Base-by-base conservation (phyloP, 108 stramenopile genomes). In the Discostella stelligeroides region DNA sequence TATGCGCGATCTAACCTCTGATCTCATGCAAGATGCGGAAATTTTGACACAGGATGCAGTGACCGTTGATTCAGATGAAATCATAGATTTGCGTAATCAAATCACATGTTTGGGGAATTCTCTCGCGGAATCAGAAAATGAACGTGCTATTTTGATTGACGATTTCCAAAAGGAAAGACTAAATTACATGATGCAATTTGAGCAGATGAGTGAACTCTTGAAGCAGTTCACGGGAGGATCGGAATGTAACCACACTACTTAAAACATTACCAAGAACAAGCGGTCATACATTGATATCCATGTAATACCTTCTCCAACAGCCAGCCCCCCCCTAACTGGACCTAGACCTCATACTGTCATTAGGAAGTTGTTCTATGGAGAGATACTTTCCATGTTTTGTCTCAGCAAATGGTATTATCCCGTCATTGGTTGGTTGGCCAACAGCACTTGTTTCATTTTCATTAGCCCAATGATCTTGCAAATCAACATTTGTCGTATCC, bases 391-490 rank as follows among this genome's bases (percentile, higher is more conserved):
- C 40, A 20, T 29, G 49, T 20, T 20, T 53, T 37, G 25, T 0
- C 28, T 56, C 39, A 34, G 23, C 29, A 34, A 56, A 53, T 8
- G 54, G 34, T 27, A 43, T 28, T 34, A 34, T 6, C 5, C 34
- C 6, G 2, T 41, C 12, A 20, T 48, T 57, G 25, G 43, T 28
- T 10, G 9, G 37, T 18, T n/a, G 4, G 5, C 48, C 20, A 12
- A 18, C 40, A 13, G 15, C 15, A 4, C 12, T 4, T 28, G 42
- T 1, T 41, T 45, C 57, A 69, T 60, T 41, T 15, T 40, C 57
- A 46, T 50, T 30, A 13, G 66, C 69, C 69, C 68, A 78, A 50
- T 70, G 69, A 66, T 78, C 76, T 46, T 70, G 68, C 21, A 78
- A 51, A 43, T 78, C 57, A 13, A 58, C 38, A 38, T 78, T 78